Base-by-base conservation (phyloP, 2,329 filamentous ascomycete genomes). In the Trichothecium roseum region DNA sequence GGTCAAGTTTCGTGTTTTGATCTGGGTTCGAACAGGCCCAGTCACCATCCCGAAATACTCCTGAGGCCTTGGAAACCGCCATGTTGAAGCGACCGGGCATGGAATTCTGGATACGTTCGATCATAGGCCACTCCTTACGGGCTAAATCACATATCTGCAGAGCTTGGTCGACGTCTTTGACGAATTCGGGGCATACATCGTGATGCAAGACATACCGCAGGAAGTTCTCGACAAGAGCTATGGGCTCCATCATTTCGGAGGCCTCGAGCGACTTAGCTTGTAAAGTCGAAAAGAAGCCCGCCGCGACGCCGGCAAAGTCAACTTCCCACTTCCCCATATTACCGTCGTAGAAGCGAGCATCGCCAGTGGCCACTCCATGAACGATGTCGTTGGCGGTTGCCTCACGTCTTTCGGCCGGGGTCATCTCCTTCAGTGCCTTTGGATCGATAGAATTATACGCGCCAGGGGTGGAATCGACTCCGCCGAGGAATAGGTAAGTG, bases 121-220 rank as follows among this genome's bases (percentile, higher is more conserved):
- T 65, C 35, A 71, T 64, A 42, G 72, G 72, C 26, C 91, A 66
- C 55, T 96, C 85, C 2, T 61, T 49, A 3, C 74, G 67, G 2
- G 84, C 85, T 12, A 66, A 51, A 15, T 77, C 69, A 47, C 86
- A 94, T 18, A 89, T 54, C 2, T 54, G 54, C 7, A 81, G 64
- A 0, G 88, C 86, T 1, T 68, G 62, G 13, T 72, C 59, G 39
- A 96, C 66, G 42, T 89, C 73, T 1, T 69, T 62, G 0, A 58
- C 64, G 51, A 88, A 83, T 54, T 96, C 91, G 0, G 83, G 81
- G 49, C 87, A 94, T 13, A 93, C 89, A 27, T 83, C 73, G 50
- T 96, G 88, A 40, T 82, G 74, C 8, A 88, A 66, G 1, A 96
- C 66, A 45, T 95, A 98, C 44, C 85, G 84, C 43, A 94, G 74